Percentiles rank a stretch among this genome's conserved stretches.
Conservation (phyloP, 2,329 filamentous ascomycete species). For the Triangularia verruculosa region DNA sequence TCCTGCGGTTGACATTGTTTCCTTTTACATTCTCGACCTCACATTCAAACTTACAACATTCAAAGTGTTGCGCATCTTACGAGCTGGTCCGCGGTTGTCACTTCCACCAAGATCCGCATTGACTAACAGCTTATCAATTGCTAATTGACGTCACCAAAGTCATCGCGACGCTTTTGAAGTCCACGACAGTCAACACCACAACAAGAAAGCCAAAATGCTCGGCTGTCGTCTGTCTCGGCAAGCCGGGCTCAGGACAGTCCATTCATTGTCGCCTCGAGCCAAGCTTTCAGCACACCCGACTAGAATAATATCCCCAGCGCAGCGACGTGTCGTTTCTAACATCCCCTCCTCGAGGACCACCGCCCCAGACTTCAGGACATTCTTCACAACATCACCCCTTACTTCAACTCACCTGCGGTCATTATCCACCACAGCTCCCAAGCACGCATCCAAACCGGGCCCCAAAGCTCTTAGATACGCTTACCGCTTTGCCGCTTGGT, state of each 20-base stretch:
- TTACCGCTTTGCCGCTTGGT: conserved; percentile 66
- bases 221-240: conserved; percentile 19
- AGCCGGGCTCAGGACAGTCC: conserved; percentile 5
- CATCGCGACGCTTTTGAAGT: neutral
- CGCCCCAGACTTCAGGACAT: conserved; percentile 7
- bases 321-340: neutral
- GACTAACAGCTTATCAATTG: neutral
- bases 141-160: conserved; percentile 6
- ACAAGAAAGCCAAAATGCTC: conserved; percentile 17
- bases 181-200: neutral
- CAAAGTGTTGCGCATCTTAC: neutral
- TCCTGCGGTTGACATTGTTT: neutral
- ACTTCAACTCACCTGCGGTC: neutral
- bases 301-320: neutral
- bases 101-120: neutral
- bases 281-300: neutral
- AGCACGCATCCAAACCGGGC: conserved; percentile 49
- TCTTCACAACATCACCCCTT: conserved; percentile 1
- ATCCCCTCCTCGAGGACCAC: conserved; percentile 1
- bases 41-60: neutral
- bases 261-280: neutral
- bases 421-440: neutral
- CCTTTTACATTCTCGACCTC: neutral
- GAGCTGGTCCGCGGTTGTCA: neutral
- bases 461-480: conserved; percentile 55